Percentiles rank a stretch among this genome's conserved stretches.
These are phyloP conservation scores for Endotrypanum monterogeii DNA, from an alignment of 208 protist genomes.

Conservation along the genomic window DNA sequence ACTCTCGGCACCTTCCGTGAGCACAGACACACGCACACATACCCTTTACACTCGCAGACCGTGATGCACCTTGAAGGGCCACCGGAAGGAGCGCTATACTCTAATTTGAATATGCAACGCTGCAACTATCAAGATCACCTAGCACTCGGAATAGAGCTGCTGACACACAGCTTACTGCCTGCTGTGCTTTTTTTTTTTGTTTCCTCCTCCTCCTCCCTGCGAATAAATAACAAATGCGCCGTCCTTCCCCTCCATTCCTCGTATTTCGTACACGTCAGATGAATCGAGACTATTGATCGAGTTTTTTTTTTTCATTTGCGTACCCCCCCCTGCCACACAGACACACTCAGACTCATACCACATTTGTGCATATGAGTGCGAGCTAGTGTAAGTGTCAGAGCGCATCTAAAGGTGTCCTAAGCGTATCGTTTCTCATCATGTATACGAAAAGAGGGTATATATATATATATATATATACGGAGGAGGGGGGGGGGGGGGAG, in stretches of 20 bases:
- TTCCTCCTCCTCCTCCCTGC: no score
- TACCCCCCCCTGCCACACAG: background rate
- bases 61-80: background rate
- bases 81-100: background rate
- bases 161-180: background rate
- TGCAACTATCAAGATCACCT: background rate
- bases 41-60: background rate
- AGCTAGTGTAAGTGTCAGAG: background rate
- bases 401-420: constrained; percentile 32
- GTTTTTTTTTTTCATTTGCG: constrained; percentile 22
- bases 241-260: background rate
- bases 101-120: background rate
- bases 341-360: background rate
- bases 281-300: constrained; percentile 33
- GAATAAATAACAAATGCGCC: background rate
- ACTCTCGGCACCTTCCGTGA: background rate
- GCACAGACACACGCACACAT: background rate
- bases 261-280: constrained; percentile 11
- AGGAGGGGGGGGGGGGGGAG: background rate
- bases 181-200: background rate
- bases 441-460: background rate
- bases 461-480: background rate
- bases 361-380: background rate
- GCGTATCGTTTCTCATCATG: constrained; percentile 28
- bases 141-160: background rate